Evolutionary conservation across 164 flowering plant genomes (phyloP).

Genomic region (Magnolia changhungtana): DNA sequence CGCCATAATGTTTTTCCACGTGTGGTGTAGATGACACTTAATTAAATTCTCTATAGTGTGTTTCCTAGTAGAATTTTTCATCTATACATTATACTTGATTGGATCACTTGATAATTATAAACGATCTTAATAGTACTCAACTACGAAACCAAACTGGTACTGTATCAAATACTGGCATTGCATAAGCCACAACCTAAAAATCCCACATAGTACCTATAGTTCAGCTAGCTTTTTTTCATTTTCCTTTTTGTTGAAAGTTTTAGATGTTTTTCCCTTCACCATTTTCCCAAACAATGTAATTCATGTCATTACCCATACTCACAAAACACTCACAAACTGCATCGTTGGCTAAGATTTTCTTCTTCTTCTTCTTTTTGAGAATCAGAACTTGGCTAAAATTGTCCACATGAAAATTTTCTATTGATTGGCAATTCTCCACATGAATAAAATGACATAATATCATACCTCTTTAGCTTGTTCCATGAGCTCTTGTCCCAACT

Average conservation of each 20-base stretch:
- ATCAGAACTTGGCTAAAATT: no score
- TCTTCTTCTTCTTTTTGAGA: background rate
- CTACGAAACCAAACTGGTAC: background rate
- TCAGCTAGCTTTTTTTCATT: background rate
- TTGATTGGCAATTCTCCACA: background rate
- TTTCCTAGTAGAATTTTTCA: no score
- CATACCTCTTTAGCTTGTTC: constrained; percentile 96
- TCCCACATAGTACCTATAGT: background rate
- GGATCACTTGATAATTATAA: background rate
- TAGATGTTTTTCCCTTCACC: background rate
- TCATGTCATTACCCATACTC: background rate
- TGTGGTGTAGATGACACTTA: no score
- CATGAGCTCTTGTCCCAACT: constrained; percentile 85
- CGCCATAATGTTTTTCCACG: no score
- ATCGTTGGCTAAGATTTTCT: background rate
- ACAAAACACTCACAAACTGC: background rate
- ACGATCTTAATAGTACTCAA: background rate
- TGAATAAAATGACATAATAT: background rate
- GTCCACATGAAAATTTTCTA: no score
- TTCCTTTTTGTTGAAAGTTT: background rate
- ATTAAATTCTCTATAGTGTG: no score
- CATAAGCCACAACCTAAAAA: background rate
- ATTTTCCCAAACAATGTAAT: background rate
- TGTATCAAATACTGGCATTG: background rate
- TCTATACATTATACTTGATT: no score